Evolutionary conservation across 495 filamentous ascomycete species (phyloP), one percentile per base, ranked within the genome.

Genomic region (Penicillium simplicissimum): DNA sequence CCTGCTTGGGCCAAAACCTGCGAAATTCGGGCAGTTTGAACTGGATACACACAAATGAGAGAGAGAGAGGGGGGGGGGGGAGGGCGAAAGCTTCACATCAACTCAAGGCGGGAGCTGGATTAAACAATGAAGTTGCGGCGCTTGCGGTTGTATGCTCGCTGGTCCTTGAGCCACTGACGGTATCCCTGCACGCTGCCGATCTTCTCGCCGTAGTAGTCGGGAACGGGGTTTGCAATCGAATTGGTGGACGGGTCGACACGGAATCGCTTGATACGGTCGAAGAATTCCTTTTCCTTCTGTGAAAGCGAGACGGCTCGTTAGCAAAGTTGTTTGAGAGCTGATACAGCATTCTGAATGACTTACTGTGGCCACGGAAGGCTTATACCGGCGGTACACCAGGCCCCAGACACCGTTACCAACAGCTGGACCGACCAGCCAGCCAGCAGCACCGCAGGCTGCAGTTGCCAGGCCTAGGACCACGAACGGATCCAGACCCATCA

Each of bases 61-160:
- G 49, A 9, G 57, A 52, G 56, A 58, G 49, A 37, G 37, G 10
- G 11, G 21, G 7, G n/a, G 56, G 56, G 49, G 34, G 37, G 10
- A 19, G 21, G 7, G n/a, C 52, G 55, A 60, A 64, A 40, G 53
- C 31, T 48, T 53, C 57, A 48, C 25, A 47, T 25, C 8, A 47
- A 25, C 49, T 42, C 51, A 56, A 52, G 21, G 36, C 23, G 51
- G 21, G 52, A 8, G 2, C 21, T 8, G 57, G 40, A 48, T 65
- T 72, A 81, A 13, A 64, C 51, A 59, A 85, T 80, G 64, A 84
- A 90, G 63, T 78, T 87, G 52, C 85, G 83, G 68, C 90, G 87
- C 84, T 97, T 97, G 78, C 88, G 86, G 78, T 96, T 96, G 75
- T 95, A 98, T n/a, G 93, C 92, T 51, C 93, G 76, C 81, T 98